These are phyloP conservation scores for Phytophthora vignae DNA, from an alignment of 352 stramenopile genomes.

Conservation along the genomic window DNA sequence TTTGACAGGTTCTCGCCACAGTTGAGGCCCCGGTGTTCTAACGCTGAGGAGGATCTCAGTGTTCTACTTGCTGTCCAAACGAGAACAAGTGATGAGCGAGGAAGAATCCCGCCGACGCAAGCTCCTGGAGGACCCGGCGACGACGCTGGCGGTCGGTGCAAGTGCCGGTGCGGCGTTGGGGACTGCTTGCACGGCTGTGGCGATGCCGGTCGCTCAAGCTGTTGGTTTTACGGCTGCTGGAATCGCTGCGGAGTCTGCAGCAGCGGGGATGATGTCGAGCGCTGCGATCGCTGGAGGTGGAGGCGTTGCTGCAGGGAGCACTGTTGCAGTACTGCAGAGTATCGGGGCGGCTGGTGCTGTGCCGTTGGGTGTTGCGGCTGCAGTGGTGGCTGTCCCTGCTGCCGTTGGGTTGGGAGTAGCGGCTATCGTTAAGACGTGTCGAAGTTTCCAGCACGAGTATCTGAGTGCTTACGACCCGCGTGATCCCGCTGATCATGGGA, in stretches of 20 bases:
- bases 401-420: constrained; percentile 3
- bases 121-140: no score
- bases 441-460: constrained; percentile 29
- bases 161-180: constrained; percentile 14
- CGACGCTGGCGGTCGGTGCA: background rate
- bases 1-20: no score
- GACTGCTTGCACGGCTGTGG: constrained; percentile 2
- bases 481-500: background rate
- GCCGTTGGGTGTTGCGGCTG: constrained; percentile 3
- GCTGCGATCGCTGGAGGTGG: constrained; percentile 48
- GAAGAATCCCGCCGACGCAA: no score
- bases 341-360: constrained; percentile 39
- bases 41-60: no score
- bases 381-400: background rate
- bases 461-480: constrained; percentile 27
- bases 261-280: constrained; percentile 57
- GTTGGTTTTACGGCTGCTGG: constrained; percentile 47
- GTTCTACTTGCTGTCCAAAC: no score
- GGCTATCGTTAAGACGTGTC: constrained; percentile 22
- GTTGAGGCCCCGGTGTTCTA: no score
- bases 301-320: constrained; percentile 38
- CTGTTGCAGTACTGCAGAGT: constrained; percentile 53
- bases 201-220: constrained; percentile 16
- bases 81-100: no score
- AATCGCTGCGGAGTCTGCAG: constrained; percentile 43